Evolutionary conservation across 768 basidiomycete species (phyloP).

Genomic region (Cytidiella melzeri): DNA sequence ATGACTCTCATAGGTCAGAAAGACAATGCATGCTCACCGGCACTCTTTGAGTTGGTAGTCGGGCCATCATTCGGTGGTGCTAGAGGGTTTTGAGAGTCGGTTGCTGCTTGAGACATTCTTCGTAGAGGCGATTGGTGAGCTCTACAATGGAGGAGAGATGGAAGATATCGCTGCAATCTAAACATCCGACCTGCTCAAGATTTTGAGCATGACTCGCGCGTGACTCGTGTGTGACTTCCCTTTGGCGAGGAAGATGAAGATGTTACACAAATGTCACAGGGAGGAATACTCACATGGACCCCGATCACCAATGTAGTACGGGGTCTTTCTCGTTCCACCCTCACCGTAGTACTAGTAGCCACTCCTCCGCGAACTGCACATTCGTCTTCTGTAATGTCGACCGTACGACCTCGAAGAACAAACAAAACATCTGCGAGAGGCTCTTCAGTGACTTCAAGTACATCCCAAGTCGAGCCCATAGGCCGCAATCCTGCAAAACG

Average conservation of each 20-base stretch:
- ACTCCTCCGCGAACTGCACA: too few species aligned
- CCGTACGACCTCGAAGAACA: too few species aligned
- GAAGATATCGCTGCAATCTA: conserved; percentile 23
- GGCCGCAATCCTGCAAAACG: conserved; percentile 15
- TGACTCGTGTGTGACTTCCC: not conserved
- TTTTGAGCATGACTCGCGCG: conserved; percentile 1
- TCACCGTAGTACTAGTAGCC: too few species aligned
- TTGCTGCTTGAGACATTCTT: conserved; percentile 18
- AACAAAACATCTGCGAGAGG: too few species aligned
- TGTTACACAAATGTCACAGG: too few species aligned
- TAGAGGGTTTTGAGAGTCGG: conserved; percentile 4
- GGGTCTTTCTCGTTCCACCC: too few species aligned
- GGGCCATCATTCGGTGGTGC: conserved; percentile 7
- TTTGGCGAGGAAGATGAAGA: too few species aligned
- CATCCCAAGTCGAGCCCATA: too few species aligned
- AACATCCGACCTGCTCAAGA: conserved; percentile 7
- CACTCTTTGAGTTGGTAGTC: conserved; percentile 31
- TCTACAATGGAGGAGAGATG: conserved; percentile 8
- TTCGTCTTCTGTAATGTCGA: too few species aligned
- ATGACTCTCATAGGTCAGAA: conserved; percentile 5
- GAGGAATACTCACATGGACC: too few species aligned
- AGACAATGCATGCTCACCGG: conserved; percentile 26
- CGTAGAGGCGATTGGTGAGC: conserved; percentile 1
- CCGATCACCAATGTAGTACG: too few species aligned
- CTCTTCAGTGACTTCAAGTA: too few species aligned